These are phyloP conservation scores for Talaromyces sp. DNA, from an alignment of 2,329 filamentous ascomycete genomes.

Conservation along the genomic window DNA sequence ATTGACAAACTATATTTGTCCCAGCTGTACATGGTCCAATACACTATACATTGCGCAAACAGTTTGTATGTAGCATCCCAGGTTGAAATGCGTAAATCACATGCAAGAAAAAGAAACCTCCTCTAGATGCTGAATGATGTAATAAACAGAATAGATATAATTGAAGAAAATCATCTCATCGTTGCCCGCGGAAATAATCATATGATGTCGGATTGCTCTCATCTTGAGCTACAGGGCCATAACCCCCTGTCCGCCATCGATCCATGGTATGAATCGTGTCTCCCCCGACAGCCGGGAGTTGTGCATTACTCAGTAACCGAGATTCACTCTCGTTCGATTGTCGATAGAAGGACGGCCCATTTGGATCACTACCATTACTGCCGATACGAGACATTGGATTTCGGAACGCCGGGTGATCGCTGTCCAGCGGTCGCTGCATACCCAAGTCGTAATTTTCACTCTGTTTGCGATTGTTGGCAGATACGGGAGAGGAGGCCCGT, in stretches of 20 bases:
- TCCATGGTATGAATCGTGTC: constrained; percentile 23
- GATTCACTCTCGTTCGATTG: constrained; percentile 38
- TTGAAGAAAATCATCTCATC: constrained; percentile 13
- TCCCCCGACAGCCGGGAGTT: constrained; percentile 22
- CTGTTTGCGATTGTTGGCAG: constrained; percentile 24
- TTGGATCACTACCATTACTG: constrained; percentile 17
- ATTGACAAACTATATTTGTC: neutral
- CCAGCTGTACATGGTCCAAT: neutral
- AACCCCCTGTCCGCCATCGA: constrained; percentile 34
- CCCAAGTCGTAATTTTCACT: constrained; percentile 23
- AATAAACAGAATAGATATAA: neutral
- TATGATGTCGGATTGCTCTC: constrained; percentile 34
- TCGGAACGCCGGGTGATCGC: constrained; percentile 36
- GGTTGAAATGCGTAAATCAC: neutral
- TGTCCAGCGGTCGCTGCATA: constrained; percentile 16
- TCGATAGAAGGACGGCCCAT: constrained; percentile 25
- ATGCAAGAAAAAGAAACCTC: neutral
- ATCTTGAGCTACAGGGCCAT: constrained; percentile 33
- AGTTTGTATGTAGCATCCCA: neutral
- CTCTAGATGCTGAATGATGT: neutral
- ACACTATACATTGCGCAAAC: neutral
- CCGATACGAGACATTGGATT: constrained; percentile 22
- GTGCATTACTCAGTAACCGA: constrained; percentile 33
- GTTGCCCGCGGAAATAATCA: constrained; percentile 28
- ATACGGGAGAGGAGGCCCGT: constrained; percentile 36